Conservation (phyloP, 768 basidiomycete genomes). For the Antrodiella citrinella region DNA sequence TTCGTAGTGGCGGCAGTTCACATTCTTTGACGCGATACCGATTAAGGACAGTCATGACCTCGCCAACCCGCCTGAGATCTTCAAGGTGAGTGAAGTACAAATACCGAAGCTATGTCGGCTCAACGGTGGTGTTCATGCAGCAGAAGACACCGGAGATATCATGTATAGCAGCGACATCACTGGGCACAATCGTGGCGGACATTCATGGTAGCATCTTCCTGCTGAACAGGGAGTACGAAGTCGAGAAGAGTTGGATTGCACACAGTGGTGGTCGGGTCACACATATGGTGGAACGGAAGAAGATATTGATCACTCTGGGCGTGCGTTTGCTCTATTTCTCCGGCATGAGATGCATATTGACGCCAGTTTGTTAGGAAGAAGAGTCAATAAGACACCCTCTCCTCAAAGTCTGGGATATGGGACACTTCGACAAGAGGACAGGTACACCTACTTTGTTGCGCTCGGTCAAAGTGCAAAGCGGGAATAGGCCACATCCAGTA, state of each 20-base stretch:
- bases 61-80: slow-evolving; percentile 63
- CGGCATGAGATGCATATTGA: background rate
- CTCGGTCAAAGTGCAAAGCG: slow-evolving; percentile 68
- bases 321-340: slow-evolving; percentile 37
- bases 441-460: slow-evolving; percentile 58
- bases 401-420: slow-evolving; percentile 86
- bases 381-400: slow-evolving; percentile 55
- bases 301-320: slow-evolving; percentile 82
- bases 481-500: slow-evolving; percentile 75
- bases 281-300: slow-evolving; percentile 77
- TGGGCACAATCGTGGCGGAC: slow-evolving; percentile 72
- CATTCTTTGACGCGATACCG: slow-evolving; percentile 76
- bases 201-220: slow-evolving; percentile 79
- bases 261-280: slow-evolving; percentile 76
- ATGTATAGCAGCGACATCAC: slow-evolving; percentile 50
- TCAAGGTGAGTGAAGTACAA: slow-evolving; percentile 45
- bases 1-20: slow-evolving; percentile 85
- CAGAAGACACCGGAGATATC: slow-evolving; percentile 70
- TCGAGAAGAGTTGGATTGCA: slow-evolving; percentile 67
- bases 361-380: slow-evolving; percentile 54
- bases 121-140: background rate
- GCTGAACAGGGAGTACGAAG: slow-evolving; percentile 67
- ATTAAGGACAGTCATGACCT: slow-evolving; percentile 79
- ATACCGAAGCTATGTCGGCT: slow-evolving; percentile 3
- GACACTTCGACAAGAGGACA: slow-evolving; percentile 57